phyloP scores from a whole-genome alignment of 768 basidiomycete genomes.

The Trametes cubensis region DNA sequence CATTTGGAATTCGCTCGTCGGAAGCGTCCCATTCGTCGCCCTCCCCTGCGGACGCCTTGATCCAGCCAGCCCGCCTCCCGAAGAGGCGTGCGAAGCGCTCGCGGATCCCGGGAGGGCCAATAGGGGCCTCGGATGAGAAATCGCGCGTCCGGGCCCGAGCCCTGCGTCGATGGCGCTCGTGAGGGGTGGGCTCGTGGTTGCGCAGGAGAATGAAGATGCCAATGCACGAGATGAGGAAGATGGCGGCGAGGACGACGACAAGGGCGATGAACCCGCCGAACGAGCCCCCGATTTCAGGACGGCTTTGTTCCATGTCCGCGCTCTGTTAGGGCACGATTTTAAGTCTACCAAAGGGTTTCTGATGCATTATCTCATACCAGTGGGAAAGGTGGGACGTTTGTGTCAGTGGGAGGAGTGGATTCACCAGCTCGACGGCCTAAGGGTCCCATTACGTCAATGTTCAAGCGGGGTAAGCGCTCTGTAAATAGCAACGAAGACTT shows the following conservation, averaged over 20 bases:
- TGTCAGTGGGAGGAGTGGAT: background rate
- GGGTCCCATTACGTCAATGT: slow-evolving; percentile 16
- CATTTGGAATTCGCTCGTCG: slow-evolving; percentile 24
- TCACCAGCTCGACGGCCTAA: background rate
- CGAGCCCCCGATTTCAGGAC: slow-evolving; percentile 33
- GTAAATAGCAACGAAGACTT: background rate
- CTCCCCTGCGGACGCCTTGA: slow-evolving; percentile 47
- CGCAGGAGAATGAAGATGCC: slow-evolving; percentile 62
- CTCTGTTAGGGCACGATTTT: background rate
- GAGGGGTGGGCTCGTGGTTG: slow-evolving; percentile 45
- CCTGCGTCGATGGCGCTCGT: slow-evolving; percentile 34
- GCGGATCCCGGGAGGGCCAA: slow-evolving; percentile 33
- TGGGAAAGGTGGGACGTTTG: slow-evolving; percentile 16
- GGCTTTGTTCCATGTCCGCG: slow-evolving; percentile 8
- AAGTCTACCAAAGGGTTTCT: background rate
- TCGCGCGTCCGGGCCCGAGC: slow-evolving; percentile 26
- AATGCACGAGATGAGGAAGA: slow-evolving; percentile 55
- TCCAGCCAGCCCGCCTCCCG: slow-evolving; percentile 48
- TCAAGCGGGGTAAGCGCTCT: slow-evolving; percentile 3
- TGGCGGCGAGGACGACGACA: slow-evolving; percentile 53
- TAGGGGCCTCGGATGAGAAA: slow-evolving; percentile 25
- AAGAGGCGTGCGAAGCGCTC: slow-evolving; percentile 33
- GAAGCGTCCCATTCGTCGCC: slow-evolving; percentile 46
- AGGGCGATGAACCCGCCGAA: slow-evolving; percentile 60
- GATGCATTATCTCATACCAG: background rate